These are phyloP conservation scores for Batrachochytrium dendrobatidis DNA, from an alignment of 371 early-diverging fungal species.

Conservation along the genomic window DNA sequence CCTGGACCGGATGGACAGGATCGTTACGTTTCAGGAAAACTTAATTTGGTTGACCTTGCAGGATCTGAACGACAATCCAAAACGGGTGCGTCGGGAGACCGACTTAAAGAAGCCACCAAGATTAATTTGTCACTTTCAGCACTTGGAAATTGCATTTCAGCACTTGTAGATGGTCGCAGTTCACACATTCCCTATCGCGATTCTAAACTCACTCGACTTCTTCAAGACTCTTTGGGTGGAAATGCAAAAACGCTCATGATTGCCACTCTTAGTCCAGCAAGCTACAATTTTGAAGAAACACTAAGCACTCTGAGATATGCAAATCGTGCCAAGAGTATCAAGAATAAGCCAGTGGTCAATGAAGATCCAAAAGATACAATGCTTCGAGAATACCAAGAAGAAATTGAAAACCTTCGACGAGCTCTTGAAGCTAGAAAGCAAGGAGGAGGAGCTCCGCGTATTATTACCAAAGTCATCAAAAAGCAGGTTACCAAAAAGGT, in stretches of 20 bases:
- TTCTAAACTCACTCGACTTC: conserved; percentile 73
- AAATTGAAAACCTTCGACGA: conserved; percentile 40
- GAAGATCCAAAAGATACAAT: conserved; percentile 45
- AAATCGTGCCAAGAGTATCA: conserved; percentile 81
- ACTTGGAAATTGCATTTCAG: conserved; percentile 90
- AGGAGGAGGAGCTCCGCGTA: conserved; percentile 12
- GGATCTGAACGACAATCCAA: conserved; percentile 86
- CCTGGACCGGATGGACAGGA: conserved; percentile 29
- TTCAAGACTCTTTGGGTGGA: conserved; percentile 61
- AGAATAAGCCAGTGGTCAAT: conserved; percentile 62
- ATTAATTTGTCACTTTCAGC: conserved; percentile 93
- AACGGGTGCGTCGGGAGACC: conserved; percentile 73
- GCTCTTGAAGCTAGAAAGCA: conserved; percentile 35
- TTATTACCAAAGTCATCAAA: conserved; percentile 36
- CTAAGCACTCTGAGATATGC: conserved; percentile 82
- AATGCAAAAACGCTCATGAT: conserved; percentile 71
- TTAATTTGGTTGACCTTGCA: conserved; percentile 91
- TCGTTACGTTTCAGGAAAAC: conserved; percentile 43
- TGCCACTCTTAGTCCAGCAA: conserved; percentile 70
- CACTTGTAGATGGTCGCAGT: conserved; percentile 74
- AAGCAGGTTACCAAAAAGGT: conserved; percentile 39
- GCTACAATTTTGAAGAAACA: conserved; percentile 72
- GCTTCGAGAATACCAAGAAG: conserved; percentile 46
- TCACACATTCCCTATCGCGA: conserved; percentile 86
- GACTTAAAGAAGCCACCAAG: conserved; percentile 85